Evolutionary conservation across 768 basidiomycete genomes (phyloP).

Genomic region (Amanita jacksonii): DNA sequence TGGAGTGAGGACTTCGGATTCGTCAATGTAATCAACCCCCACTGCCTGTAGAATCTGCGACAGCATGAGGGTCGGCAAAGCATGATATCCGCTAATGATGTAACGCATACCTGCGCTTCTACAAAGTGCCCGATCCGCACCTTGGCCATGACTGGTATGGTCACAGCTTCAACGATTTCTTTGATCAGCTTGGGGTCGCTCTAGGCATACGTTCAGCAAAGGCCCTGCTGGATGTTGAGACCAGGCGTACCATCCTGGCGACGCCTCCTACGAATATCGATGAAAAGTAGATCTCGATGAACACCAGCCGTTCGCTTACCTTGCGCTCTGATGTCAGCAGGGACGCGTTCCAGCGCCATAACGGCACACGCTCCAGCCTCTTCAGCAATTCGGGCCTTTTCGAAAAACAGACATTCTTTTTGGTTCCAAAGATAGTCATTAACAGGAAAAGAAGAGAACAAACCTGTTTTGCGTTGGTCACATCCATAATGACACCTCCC

Average conservation of each 20-base stretch:
- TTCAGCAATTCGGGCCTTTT: slow-evolving; percentile 89
- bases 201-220: slow-evolving; percentile 24
- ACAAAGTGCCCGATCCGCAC: slow-evolving; percentile 96
- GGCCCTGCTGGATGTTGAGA: not conserved
- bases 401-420: not conserved
- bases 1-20: slow-evolving; percentile 90
- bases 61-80: not conserved
- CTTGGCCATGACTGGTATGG: slow-evolving; percentile 96
- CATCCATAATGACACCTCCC: slow-evolving; percentile 95
- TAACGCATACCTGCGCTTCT: slow-evolving; percentile 72
- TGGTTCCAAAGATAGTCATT: not conserved
- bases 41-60: slow-evolving; percentile 82
- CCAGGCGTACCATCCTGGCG: slow-evolving; percentile 75
- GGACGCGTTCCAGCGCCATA: slow-evolving; percentile 94
- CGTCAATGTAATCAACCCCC: slow-evolving; percentile 95
- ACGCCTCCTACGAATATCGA: slow-evolving; percentile 53
- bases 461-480: slow-evolving; percentile 63
- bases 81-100: slow-evolving; percentile 1
- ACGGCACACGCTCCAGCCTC: slow-evolving; percentile 97
- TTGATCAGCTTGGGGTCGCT: slow-evolving; percentile 98
- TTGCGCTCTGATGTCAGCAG: slow-evolving; percentile 85
- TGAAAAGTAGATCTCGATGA: not conserved
- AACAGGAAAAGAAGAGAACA: slow-evolving; percentile 10
- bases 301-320: slow-evolving; percentile 25
- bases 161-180: slow-evolving; percentile 87